These are phyloP conservation scores for Cryptococcus jaspeensis DNA, from an alignment of 1,284 basidiomycete genomes.

Conservation along the genomic window DNA sequence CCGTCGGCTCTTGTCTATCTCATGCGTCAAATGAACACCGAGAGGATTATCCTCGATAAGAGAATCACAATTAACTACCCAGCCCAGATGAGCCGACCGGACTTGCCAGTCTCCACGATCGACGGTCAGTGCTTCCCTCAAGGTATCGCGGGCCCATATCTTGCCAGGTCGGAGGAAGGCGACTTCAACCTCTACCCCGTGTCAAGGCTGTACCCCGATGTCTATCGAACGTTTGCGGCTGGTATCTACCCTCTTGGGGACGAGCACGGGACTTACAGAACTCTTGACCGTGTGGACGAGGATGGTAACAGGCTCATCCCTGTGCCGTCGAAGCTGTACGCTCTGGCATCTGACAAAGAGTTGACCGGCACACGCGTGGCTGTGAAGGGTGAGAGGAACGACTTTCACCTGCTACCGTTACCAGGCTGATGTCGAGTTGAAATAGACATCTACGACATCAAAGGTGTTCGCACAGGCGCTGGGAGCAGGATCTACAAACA, in stretches of 20 bases:
- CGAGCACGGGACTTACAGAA: slow-evolving; percentile 2
- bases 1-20: not conserved
- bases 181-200: slow-evolving; percentile 16
- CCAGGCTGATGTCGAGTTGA: not conserved
- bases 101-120: not conserved
- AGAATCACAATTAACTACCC: not conserved
- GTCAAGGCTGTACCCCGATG: slow-evolving; percentile 18
- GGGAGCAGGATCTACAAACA: too few species aligned
- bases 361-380: slow-evolving; percentile 23
- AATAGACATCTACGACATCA: too few species aligned
- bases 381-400: slow-evolving; percentile 32
- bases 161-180: not conserved
- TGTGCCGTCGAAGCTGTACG: slow-evolving; percentile 27
- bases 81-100: not conserved
- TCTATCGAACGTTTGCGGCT: slow-evolving; percentile 16
- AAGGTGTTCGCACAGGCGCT: too few species aligned
- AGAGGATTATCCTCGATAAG: not conserved
- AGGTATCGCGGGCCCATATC: slow-evolving; percentile 9
- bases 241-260: slow-evolving; percentile 16
- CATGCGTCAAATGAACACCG: slow-evolving; percentile 1
- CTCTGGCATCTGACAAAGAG: not conserved
- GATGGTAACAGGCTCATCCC: slow-evolving; percentile 17
- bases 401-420: not conserved
- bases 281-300: slow-evolving; percentile 12
- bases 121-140: not conserved